A percentile compares a stretch with the other conserved stretches of the same genome.
Conservation (phyloP, 768 basidiomycete species). For the Basidioascus undulatus region DNA sequence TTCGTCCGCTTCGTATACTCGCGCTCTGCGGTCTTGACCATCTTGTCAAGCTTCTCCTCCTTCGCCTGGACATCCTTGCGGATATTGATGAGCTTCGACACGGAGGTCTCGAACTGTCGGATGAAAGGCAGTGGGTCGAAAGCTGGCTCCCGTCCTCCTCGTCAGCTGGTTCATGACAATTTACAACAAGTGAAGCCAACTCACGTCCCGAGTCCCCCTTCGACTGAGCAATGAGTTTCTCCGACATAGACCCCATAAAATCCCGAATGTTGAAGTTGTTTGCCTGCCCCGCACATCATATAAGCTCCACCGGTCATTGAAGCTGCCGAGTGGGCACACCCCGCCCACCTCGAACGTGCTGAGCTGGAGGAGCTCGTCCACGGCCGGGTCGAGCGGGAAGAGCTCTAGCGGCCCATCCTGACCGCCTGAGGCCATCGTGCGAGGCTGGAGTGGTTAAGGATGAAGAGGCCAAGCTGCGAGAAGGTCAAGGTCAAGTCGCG, state of each 20-base stretch:
- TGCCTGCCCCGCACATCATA: too few relatives aligned
- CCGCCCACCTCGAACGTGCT: slow-evolving; percentile 21
- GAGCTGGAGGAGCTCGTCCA: slow-evolving; percentile 22
- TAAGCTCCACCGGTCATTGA: too few relatives aligned
- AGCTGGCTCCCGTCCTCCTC: slow-evolving; percentile 25
- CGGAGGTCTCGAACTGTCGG: slow-evolving; percentile 66
- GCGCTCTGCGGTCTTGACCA: slow-evolving; percentile 61
- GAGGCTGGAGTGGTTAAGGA: too few relatives aligned
- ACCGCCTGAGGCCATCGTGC: too few relatives aligned
- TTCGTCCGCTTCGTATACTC: slow-evolving; percentile 84
- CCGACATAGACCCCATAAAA: slow-evolving; percentile 61
- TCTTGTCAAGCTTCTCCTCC: slow-evolving; percentile 80
- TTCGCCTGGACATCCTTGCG: slow-evolving; percentile 73
- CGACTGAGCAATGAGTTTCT: slow-evolving; percentile 66
- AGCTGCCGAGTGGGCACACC: neutral
- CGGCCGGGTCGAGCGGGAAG: slow-evolving; percentile 30
- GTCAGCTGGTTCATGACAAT: neutral
- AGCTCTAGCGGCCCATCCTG: slow-evolving; percentile 12
- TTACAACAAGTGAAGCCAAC: slow-evolving; percentile 16
- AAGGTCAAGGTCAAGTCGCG: too few relatives aligned
- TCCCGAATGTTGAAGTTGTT: slow-evolving; percentile 81
- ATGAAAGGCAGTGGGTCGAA: slow-evolving; percentile 88
- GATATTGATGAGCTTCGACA: slow-evolving; percentile 65
- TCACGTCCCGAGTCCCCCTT: slow-evolving; percentile 58
- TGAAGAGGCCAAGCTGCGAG: too few relatives aligned